Percentiles rank a stretch among this genome's conserved stretches.
Conservation (phyloP, 2,329 filamentous ascomycete species). For the Cladosporium cucumerinum region DNA sequence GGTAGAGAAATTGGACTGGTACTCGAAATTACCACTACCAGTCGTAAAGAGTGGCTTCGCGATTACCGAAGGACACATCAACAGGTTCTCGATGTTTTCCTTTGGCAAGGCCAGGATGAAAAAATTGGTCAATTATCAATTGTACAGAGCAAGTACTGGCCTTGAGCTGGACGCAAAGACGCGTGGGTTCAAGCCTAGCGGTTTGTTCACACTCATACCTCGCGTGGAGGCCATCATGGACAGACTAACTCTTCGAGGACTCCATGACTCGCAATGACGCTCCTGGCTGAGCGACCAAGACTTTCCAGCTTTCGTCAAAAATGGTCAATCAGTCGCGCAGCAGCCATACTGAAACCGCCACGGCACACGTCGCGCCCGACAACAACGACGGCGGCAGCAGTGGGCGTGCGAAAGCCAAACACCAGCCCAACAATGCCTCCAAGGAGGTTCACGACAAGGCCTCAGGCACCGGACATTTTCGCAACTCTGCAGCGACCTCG, state of each 20-base stretch:
- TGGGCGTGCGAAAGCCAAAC: not conserved
- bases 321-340: no score
- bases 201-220: not conserved
- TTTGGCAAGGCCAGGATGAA: not conserved
- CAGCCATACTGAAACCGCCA: no score
- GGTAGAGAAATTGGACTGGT: not conserved
- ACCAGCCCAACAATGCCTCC: not conserved
- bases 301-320: no score
- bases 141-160: not conserved
- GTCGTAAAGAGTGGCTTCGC: not conserved
- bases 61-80: not conserved
- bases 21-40: not conserved
- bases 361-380: no score
- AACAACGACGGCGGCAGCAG: not conserved
- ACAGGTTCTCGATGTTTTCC: not conserved
- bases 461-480: not conserved
- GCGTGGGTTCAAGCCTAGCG: not conserved
- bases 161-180: not conserved
- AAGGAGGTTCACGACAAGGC: not conserved
- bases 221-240: no score
- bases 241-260: no score
- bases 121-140: not conserved
- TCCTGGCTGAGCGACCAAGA: no score
- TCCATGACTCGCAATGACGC: no score
- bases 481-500: not conserved